Percentiles rank a stretch among this genome's conserved stretches.
These are phyloP conservation scores for Diplodia intermedia DNA, from an alignment of 2,329 filamentous ascomycete genomes.

Conservation along the genomic window DNA sequence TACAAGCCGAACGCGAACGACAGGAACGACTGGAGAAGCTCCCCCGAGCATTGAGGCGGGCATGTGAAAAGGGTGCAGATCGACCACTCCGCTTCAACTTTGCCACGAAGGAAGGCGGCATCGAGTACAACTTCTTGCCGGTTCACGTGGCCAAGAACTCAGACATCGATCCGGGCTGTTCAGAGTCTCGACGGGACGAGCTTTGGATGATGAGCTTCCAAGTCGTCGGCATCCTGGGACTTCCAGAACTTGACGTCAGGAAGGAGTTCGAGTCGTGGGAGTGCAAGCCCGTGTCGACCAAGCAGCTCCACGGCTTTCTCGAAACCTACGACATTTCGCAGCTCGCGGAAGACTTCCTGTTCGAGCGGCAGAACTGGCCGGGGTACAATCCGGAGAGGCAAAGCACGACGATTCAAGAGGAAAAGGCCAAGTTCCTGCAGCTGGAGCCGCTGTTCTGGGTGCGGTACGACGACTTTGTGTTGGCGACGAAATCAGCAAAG, in stretches of 20 bases:
- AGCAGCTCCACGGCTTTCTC: constrained; percentile 47
- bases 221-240: constrained; percentile 49
- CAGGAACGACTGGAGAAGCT: constrained; percentile 46
- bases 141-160: constrained; percentile 45
- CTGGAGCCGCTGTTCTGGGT: constrained; percentile 36
- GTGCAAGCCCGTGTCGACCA: constrained; percentile 43
- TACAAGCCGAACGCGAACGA: constrained; percentile 39
- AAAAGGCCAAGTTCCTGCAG: constrained; percentile 33
- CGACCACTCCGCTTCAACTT: constrained; percentile 46
- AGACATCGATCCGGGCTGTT: constrained; percentile 38
- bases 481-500: constrained; percentile 15
- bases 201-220: constrained; percentile 50
- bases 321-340: constrained; percentile 48
- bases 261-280: constrained; percentile 43
- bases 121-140: constrained; percentile 49
- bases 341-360: constrained; percentile 49
- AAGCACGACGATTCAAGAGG: constrained; percentile 26
- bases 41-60: constrained; percentile 46
- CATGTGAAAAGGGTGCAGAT: constrained; percentile 47
- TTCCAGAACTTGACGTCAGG: constrained; percentile 49
- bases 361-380: constrained; percentile 47
- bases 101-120: constrained; percentile 48
- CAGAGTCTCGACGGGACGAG: constrained; percentile 36
- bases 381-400: constrained; percentile 44
- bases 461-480: constrained; percentile 35